Evolutionary conservation across 106 monocot species (phyloP), one percentile per base, ranked within the genome.

Genomic region (Narthecium ossifragum): DNA sequence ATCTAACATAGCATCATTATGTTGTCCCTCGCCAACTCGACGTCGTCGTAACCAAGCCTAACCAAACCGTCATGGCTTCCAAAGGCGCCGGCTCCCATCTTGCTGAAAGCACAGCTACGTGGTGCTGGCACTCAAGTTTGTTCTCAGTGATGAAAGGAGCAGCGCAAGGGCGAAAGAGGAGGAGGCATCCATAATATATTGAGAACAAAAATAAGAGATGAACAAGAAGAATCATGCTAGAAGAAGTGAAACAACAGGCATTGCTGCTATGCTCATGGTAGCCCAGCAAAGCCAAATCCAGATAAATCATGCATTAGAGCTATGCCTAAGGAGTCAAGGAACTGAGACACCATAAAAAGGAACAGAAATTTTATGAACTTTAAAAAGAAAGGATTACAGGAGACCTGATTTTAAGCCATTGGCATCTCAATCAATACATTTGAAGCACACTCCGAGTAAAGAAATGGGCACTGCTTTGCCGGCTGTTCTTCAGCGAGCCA

Each of bases 381-480:
- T 28, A 65, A 40, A 65, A 41, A 53, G 46, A 65, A 53, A 37
- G n/a, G 41, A 43, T 43, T 43, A 62, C 34, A 69, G 22, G 31
- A 64, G 17, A 68, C 67, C 67, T 57, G 74, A 80, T 27, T 11
- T 31, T 12, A 14, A 65, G 53, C 24, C 31, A 26, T 8, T n/a
- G 18, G n/a, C n/a, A n/a, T 36, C 28, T 40, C 6, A 0, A 25
- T 90, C 67, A 98, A 63, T 87, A 98, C 68, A 98, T 51, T 21
- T 77, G 61, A 49, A 96, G 68, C 40, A 82, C 41, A 46, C 68
- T 98, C 49, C 81, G 74, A 14, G 86, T 53, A 33, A 87, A 77
- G 26, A 75, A 79, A 67, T 78, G 64, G 1, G 78, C 60, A 26
- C 53, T 65, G 32, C 59, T 54, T 31, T 70, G 57, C 30, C 69